A percentile compares a stretch with the other conserved stretches of the same genome.
Evolutionary conservation across 768 basidiomycete genomes (phyloP).

Genomic region (Mycena albidolilacea): DNA sequence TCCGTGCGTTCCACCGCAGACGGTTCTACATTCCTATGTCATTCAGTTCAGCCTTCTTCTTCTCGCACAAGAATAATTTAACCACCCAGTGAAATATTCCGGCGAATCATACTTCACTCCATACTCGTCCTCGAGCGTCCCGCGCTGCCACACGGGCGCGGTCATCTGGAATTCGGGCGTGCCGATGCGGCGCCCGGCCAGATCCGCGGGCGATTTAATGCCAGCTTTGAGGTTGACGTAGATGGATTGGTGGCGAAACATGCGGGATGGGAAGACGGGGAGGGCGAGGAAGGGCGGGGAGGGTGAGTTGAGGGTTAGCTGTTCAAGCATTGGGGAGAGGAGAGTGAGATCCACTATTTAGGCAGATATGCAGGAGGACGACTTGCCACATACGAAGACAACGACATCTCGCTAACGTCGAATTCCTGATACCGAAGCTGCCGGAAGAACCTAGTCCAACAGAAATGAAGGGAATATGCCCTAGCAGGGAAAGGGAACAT

Average conservation of each 20-base stretch:
- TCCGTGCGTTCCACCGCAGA: slow-evolving; percentile 36
- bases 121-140: slow-evolving; percentile 41
- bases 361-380: too few relatives aligned
- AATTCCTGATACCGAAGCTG: slow-evolving; percentile 41
- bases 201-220: slow-evolving; percentile 35
- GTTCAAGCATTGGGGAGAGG: not conserved
- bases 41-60: not conserved
- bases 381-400: slow-evolving; percentile 41
- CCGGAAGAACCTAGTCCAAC: slow-evolving; percentile 34
- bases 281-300: slow-evolving; percentile 40
- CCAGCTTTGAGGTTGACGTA: slow-evolving; percentile 39
- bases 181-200: slow-evolving; percentile 38
- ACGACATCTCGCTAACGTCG: slow-evolving; percentile 38
- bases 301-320: slow-evolving; percentile 34
- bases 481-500: not conserved
- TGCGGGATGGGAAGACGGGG: slow-evolving; percentile 39
- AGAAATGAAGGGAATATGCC: not conserved
- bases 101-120: slow-evolving; percentile 35
- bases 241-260: slow-evolving; percentile 43
- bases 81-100: slow-evolving; percentile 30
- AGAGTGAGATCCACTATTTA: too few relatives aligned
- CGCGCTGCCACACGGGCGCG: slow-evolving; percentile 41
- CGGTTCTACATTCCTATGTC: slow-evolving; percentile 36
- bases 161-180: slow-evolving; percentile 43
- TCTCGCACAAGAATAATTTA: not conserved